Evolutionary conservation across 164 flowering plant species (phyloP).

Genomic region (Magnolia changhungtana): DNA sequence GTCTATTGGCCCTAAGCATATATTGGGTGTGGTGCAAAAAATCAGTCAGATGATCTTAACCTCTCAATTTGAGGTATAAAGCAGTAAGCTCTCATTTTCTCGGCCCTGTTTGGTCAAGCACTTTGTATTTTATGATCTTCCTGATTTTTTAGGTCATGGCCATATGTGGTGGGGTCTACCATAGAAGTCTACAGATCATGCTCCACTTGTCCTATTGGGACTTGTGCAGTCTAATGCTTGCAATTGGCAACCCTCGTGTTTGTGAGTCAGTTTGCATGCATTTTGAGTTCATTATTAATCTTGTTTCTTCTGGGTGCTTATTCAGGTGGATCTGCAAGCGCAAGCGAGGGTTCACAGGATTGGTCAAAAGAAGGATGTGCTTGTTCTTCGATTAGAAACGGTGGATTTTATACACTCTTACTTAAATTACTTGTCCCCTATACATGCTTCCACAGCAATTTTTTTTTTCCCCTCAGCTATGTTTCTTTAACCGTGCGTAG

Average conservation of each 20-base stretch:
- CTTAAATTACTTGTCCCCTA: too few relatives aligned
- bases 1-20: background rate
- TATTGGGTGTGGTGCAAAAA: background rate
- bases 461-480: background rate
- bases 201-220: background rate
- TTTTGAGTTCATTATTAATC: constrained; percentile 5
- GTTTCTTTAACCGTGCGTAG: background rate
- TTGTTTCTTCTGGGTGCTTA: constrained; percentile 9
- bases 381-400: constrained; percentile 96
- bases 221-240: background rate
- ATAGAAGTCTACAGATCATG: background rate
- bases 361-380: constrained; percentile 98
- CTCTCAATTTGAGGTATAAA: too few relatives aligned
- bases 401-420: constrained; percentile 29
- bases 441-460: background rate
- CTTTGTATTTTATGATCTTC: background rate
- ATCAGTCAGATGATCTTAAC: background rate
- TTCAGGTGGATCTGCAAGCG: constrained; percentile 98
- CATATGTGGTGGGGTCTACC: background rate
- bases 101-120: background rate
- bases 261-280: background rate
- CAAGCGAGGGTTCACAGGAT: constrained; percentile 99
- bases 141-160: background rate
- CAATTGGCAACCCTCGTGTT: background rate
- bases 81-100: background rate